Percentiles rank a stretch among this genome's conserved stretches.
Evolutionary conservation across 306 rosid genomes (phyloP).

Genomic region (Castanea sativa): DNA sequence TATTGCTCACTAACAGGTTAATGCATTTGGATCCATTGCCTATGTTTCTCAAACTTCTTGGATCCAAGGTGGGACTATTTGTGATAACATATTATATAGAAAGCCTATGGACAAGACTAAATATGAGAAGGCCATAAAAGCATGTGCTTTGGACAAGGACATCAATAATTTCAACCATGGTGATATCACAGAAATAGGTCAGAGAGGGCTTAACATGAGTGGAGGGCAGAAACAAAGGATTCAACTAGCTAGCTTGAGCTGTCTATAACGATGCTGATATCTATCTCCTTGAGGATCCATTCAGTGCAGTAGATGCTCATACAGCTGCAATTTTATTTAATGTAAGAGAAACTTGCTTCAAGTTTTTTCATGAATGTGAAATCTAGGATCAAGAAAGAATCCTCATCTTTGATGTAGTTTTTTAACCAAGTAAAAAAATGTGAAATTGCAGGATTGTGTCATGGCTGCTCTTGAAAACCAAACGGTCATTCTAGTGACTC

Average conservation of each 20-base stretch:
- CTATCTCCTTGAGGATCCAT: constrained; percentile 77
- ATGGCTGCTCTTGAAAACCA: constrained; percentile 54
- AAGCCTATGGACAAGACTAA: constrained; percentile 55
- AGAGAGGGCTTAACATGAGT: constrained; percentile 86
- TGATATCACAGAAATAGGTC: constrained; percentile 86
- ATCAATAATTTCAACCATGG: constrained; percentile 61
- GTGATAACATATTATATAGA: constrained; percentile 66
- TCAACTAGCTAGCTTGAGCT: constrained; percentile 84
- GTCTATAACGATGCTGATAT: constrained; percentile 73
- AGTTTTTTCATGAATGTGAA: not conserved
- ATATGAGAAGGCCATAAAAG: constrained; percentile 56
- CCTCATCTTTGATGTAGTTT: not conserved
- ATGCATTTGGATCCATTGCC: constrained; percentile 54
- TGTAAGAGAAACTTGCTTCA: constrained; percentile 30
- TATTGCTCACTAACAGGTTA: constrained; percentile 42
- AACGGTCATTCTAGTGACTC: constrained; percentile 76
- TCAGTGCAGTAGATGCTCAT: constrained; percentile 89
- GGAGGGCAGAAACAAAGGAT: constrained; percentile 92
- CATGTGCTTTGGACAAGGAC: constrained; percentile 72
- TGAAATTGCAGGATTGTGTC: constrained; percentile 62
- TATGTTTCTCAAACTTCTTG: constrained; percentile 81
- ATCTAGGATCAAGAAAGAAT: not conserved
- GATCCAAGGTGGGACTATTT: constrained; percentile 85
- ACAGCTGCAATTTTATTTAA: constrained; percentile 65
- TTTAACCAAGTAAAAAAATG: constrained; percentile 14